Evolutionary conservation across 306 rosid genomes (phyloP), one percentile per base, ranked within the genome.

Genomic region (Castanea crenata): DNA sequence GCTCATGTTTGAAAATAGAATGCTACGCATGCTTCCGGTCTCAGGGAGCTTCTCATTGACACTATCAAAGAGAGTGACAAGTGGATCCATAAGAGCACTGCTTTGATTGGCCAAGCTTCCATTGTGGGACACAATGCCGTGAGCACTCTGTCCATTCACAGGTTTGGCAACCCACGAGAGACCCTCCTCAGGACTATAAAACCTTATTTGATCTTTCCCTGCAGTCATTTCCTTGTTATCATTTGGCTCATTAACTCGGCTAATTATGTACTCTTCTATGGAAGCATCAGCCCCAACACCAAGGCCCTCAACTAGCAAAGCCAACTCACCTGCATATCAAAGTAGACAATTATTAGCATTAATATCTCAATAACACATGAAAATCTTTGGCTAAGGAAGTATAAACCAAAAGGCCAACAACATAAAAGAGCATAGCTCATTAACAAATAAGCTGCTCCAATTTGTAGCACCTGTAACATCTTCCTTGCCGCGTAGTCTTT

Each of bases 221-320:
- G 75, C 74, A 21, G 89, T 64, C 59, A 90, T 78, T 80, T 94
- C 97, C 52, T 88, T 90, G 72, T 91, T 92, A 49, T 49, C 54
- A 76, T 87, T 35, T 1, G 85, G 35, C 55, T 90, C 97, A 58
- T 86, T 86, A 57, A 80, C 95, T 1, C 94, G 97, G 77, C 91
- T 92, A 81, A 94, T 86, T 44, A 91, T 79, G 89, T 92, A 94
- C 80, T 94, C 97, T 83, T 94, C 98, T 29, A 92, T 69, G 78
- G 91, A 79, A 64, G 97, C 90, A 41, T 94, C 97, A 73, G 85
- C 89, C 58, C 95, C 97, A 64, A 86, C 92, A 73, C 89, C 92
- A 79, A 94, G 97, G 80, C 98, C 98, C 95, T 94, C 98, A 55
- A 92, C 97, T 82, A 94, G 83, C 64, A 94, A 87, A 88, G 98